Evolutionary conservation across 108 stramenopile species (phyloP), one percentile per base, ranked within the genome.

Genomic region (Cyclostephanos tholiformis): DNA sequence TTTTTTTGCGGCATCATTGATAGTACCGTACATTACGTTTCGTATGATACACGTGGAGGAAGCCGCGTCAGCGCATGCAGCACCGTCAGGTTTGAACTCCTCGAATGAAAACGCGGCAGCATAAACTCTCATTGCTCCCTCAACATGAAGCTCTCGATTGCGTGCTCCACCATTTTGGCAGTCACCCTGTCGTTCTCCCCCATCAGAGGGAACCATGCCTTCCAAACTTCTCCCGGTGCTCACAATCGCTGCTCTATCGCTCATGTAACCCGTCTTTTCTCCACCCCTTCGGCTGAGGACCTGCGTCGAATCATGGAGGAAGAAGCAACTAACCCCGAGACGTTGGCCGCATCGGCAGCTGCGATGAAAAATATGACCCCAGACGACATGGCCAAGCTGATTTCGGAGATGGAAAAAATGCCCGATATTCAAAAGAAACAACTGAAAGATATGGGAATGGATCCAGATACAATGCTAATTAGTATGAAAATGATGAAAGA

Each of bases 401-500:
- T 91, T 63, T 43, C 25, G 19, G 87, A 91, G 56, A 84, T 91
- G 86, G 89, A 91, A 38, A 82, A 71, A 17, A 91, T 89, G 89
- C 67, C 67, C 32, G 56, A 80, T 1, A 67, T 65, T 12, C 89
- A 89, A 62, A 76, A 79, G 56, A 76, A 58, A 12, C 86, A 87
- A 19, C 61, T 90, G 17, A 88, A 90, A 73, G 80, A 67, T 17
- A 84, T 89, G 82, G 87, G 87, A 7, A 88, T 88, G 86, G 85
- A 91, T 69, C 87, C 98, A 17, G 97, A 99, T 64, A 95, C 94
- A 1, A 88, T 91, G 89, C 74, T 82, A 13, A 64, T 82, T 19
- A 81, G 84, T n/a, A 83, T 90, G 87, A 71, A 85, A 67, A 86
- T 88, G 85, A 90, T 90, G 89, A 86, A 82, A 30, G 82, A 85